Evolutionary conservation across 805 yeast species (phyloP).

Genomic region (Vanderwaltozyma tropicalis): DNA sequence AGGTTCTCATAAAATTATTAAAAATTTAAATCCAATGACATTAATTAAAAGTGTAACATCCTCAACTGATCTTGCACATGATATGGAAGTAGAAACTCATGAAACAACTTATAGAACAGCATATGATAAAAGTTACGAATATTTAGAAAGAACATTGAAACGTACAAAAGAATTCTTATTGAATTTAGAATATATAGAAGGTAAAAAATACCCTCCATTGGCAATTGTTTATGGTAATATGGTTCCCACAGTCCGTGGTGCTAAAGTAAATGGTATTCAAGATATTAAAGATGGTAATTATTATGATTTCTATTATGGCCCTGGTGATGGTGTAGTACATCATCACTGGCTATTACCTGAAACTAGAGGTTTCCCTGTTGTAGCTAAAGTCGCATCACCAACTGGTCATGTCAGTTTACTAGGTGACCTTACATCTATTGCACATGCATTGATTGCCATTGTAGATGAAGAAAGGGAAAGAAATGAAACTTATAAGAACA

Average conservation of each 20-base stretch:
- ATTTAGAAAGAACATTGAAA: conserved; percentile 50
- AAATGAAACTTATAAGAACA: background rate
- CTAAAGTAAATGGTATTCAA: conserved; percentile 48
- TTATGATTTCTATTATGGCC: conserved; percentile 70
- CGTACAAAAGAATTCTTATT: conserved; percentile 48
- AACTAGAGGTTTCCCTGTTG: conserved; percentile 58
- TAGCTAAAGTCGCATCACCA: conserved; percentile 51
- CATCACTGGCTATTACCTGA: conserved; percentile 78
- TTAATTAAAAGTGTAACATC: conserved; percentile 6
- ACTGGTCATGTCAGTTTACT: conserved; percentile 74
- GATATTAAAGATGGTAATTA: conserved; percentile 65
- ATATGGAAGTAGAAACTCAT: conserved; percentile 5
- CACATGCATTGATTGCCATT: conserved; percentile 57
- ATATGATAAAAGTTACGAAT: conserved; percentile 49
- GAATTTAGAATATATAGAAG: conserved; percentile 44
- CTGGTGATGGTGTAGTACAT: conserved; percentile 90
- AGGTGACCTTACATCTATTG: conserved; percentile 65
- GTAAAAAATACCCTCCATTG: conserved; percentile 66
- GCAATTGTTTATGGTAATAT: conserved; percentile 72
- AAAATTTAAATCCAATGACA: conserved; percentile 9
- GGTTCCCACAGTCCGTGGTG: conserved; percentile 80
- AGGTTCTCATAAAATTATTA: conserved; percentile 7
- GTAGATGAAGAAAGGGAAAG: conserved; percentile 41
- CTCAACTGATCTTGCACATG: background rate
- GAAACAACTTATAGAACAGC: conserved; percentile 21